These are phyloP conservation scores for Chamaenerion angustifolium DNA, from an alignment of 345 rosid genomes.

Conservation along the genomic window DNA sequence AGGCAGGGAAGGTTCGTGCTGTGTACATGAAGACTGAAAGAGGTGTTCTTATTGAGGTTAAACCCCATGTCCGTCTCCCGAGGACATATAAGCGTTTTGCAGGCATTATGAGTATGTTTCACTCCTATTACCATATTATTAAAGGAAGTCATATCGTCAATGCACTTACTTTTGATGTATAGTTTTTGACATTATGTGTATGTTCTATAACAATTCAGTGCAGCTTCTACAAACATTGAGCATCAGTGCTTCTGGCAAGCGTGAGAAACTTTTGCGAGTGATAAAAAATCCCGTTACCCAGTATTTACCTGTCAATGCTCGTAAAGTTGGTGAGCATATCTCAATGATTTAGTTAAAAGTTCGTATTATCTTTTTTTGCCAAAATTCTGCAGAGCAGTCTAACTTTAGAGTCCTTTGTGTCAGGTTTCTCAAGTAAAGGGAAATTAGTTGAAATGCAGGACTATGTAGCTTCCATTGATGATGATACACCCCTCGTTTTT, in stretches of 20 bases:
- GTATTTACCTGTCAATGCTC: constrained; percentile 49
- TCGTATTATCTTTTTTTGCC: background rate
- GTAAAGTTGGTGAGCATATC: constrained; percentile 45
- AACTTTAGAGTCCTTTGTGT: constrained; percentile 2
- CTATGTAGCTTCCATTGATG: constrained; percentile 33
- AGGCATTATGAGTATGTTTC: constrained; percentile 68
- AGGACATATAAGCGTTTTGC: constrained; percentile 76
- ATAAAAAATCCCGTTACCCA: constrained; percentile 65
- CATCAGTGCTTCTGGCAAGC: constrained; percentile 56
- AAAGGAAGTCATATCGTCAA: background rate
- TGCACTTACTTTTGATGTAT: background rate
- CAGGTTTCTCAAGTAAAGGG: constrained; percentile 86
- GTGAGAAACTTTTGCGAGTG: constrained; percentile 69
- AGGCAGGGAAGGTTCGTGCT: constrained; percentile 74
- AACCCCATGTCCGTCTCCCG: constrained; percentile 79
- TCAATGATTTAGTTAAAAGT: background rate
- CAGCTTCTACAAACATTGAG: constrained; percentile 76
- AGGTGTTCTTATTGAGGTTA: constrained; percentile 82
- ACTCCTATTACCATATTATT: background rate
- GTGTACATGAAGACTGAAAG: constrained; percentile 70
- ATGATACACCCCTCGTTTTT: constrained; percentile 60
- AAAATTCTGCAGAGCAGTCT: background rate
- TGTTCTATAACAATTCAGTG: constrained; percentile 31
- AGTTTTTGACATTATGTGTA: constrained; percentile 3
- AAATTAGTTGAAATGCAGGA: constrained; percentile 52